phyloP scores from a whole-genome alignment of 352 stramenopile genomes.

The Globisporangium heterothallicum region DNA sequence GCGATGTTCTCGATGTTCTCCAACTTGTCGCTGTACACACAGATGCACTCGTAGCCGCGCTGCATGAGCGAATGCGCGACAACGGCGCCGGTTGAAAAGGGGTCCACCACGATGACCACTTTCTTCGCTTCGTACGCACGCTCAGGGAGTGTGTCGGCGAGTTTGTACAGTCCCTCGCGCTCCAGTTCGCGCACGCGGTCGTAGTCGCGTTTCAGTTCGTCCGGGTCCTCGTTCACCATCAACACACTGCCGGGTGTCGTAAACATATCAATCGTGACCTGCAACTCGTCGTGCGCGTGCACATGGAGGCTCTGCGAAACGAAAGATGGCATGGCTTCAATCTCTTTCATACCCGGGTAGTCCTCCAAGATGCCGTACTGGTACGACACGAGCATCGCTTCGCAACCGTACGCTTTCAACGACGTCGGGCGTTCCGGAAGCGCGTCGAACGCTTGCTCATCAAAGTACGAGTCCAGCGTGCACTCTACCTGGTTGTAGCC shows the following conservation, averaged over 20 bases:
- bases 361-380: slow-evolving; percentile 75
- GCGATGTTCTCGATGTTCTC: slow-evolving; percentile 82
- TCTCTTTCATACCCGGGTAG: slow-evolving; percentile 81
- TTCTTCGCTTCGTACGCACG: slow-evolving; percentile 27
- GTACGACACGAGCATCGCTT: slow-evolving; percentile 91
- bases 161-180: slow-evolving; percentile 54
- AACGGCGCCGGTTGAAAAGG: slow-evolving; percentile 94
- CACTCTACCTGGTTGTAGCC: slow-evolving; percentile 92
- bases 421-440: slow-evolving; percentile 43
- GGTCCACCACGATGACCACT: slow-evolving; percentile 92
- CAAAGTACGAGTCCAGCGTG: slow-evolving; percentile 85
- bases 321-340: slow-evolving; percentile 85
- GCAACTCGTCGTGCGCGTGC: slow-evolving; percentile 49
- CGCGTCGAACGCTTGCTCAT: slow-evolving; percentile 51
- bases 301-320: slow-evolving; percentile 74
- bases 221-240: slow-evolving; percentile 72
- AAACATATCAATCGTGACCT: slow-evolving; percentile 88
- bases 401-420: slow-evolving; percentile 79
- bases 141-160: slow-evolving; percentile 15
- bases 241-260: slow-evolving; percentile 81
- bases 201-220: slow-evolving; percentile 80
- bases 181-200: slow-evolving; percentile 82
- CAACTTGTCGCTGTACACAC: slow-evolving; percentile 78
- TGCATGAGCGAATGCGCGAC: slow-evolving; percentile 89
- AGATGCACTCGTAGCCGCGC: slow-evolving; percentile 88